phyloP scores from a whole-genome alignment of 208 protist species.

The Leishmania amazonensis region DNA sequence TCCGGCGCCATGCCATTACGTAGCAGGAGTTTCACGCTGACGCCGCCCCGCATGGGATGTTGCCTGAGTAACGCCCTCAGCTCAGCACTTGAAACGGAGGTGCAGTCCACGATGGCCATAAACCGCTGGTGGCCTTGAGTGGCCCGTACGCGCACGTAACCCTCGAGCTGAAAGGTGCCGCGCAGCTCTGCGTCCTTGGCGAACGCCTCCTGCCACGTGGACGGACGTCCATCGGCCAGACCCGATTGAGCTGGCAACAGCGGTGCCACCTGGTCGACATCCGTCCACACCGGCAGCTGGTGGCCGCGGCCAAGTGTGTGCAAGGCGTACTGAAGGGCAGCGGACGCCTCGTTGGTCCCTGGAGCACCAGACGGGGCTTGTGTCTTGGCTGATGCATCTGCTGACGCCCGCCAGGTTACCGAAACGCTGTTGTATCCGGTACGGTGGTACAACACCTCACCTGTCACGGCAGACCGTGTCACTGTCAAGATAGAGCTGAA shows the following conservation, averaged over 20 bases:
- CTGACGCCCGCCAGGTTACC: slow-evolving; percentile 10
- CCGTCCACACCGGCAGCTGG: slow-evolving; percentile 68
- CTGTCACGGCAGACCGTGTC: slow-evolving; percentile 65
- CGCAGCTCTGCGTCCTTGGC: slow-evolving; percentile 13
- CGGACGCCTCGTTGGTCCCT: neutral
- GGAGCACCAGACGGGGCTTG: neutral
- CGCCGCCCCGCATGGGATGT: neutral
- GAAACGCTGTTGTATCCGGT: slow-evolving; percentile 35
- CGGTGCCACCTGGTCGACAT: slow-evolving; percentile 40
- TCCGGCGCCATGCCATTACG: neutral
- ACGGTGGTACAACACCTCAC: slow-evolving; percentile 42
- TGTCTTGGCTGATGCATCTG: neutral
- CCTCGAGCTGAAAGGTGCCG: slow-evolving; percentile 41
- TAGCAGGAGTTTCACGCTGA: slow-evolving; percentile 12
- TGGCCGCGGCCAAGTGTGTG: slow-evolving; percentile 48
- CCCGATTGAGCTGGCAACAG: slow-evolving; percentile 26
- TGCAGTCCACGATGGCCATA: slow-evolving; percentile 47
- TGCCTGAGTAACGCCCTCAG: slow-evolving; percentile 22
- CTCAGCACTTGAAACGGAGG: slow-evolving; percentile 30
- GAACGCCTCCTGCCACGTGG: slow-evolving; percentile 23
- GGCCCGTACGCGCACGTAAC: slow-evolving; percentile 45
- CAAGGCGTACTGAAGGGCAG: slow-evolving; percentile 42
- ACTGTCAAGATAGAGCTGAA: slow-evolving; percentile 46
- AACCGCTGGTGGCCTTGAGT: neutral
- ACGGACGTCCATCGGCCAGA: slow-evolving; percentile 11